A percentile compares a stretch with the other conserved stretches of the same genome.
These are phyloP conservation scores for Hyphodiscus sp. DNA, from an alignment of 2,329 filamentous ascomycete genomes.

Conservation along the genomic window DNA sequence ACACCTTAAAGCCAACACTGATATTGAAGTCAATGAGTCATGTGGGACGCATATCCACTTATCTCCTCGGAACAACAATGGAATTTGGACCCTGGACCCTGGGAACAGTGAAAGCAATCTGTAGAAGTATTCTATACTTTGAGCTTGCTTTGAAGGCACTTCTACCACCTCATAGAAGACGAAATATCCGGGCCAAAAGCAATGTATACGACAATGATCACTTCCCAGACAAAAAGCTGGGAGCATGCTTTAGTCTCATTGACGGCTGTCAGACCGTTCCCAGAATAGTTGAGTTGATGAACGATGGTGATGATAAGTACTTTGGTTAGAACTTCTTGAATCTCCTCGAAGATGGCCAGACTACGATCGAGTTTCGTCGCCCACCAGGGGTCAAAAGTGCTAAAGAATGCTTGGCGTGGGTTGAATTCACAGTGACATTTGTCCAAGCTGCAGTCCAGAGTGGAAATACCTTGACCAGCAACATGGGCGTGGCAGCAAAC, in stretches of 20 bases:
- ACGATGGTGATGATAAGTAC: neutral
- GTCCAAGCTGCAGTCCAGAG: neutral
- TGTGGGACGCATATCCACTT: neutral
- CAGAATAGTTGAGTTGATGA: neutral
- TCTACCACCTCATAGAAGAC: too few relatives aligned
- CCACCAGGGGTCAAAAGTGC: neutral
- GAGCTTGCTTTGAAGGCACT: too few relatives aligned
- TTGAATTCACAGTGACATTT: neutral
- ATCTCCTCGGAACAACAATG: neutral
- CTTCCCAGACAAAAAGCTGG: neutral
- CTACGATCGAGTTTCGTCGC: neutral
- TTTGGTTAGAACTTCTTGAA: conserved; percentile 1
- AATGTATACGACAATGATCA: neutral
- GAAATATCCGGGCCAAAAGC: neutral
- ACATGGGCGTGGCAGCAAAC: neutral
- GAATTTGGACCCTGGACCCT: neutral
- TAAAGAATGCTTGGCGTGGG: conserved; percentile 1
- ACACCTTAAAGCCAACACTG: neutral
- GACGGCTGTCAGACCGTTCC: neutral
- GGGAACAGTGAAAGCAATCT: neutral
- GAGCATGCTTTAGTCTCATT: neutral
- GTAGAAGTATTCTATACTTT: neutral
- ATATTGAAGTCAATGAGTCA: neutral
- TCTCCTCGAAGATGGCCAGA: neutral
- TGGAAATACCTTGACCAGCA: neutral